A percentile compares a stretch with the other conserved stretches of the same genome.
phyloP scores from a whole-genome alignment of 768 basidiomycete genomes.

The Tylopilus vinaceipallidus region DNA sequence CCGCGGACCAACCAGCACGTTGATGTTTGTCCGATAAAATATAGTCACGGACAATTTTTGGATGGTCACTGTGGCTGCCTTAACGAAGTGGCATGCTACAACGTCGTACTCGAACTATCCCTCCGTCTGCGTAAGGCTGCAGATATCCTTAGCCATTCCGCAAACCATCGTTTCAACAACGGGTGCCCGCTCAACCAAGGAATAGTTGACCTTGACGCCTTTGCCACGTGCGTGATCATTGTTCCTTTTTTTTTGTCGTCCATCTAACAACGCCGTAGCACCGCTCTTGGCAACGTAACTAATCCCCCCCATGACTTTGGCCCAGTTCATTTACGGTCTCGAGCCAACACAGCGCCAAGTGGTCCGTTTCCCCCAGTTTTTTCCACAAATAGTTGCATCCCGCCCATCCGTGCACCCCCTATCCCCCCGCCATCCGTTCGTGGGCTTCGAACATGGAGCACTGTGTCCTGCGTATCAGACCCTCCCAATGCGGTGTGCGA shows the following conservation, averaged over 20 bases:
- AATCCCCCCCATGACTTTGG: slow-evolving; percentile 27
- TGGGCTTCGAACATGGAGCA: slow-evolving; percentile 19
- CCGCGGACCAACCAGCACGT: slow-evolving; percentile 2
- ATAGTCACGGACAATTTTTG: slow-evolving; percentile 9
- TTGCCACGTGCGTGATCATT: slow-evolving; percentile 45
- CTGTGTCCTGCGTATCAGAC: slow-evolving; percentile 18
- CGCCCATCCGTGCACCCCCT: slow-evolving; percentile 21
- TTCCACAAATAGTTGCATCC: slow-evolving; percentile 11
- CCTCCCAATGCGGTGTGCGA: slow-evolving; percentile 43
- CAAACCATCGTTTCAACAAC: slow-evolving; percentile 35
- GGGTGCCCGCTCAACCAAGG: slow-evolving; percentile 41
- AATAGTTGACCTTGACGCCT: slow-evolving; percentile 49
- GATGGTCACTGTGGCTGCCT: slow-evolving; percentile 57
- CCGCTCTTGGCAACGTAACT: slow-evolving; percentile 38
- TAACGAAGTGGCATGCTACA: slow-evolving; percentile 52
- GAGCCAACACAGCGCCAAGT: slow-evolving; percentile 12
- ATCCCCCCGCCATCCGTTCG: slow-evolving; percentile 17
- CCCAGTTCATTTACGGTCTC: slow-evolving; percentile 9
- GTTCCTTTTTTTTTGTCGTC: background rate
- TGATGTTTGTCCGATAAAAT: slow-evolving; percentile 13
- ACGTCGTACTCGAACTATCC: slow-evolving; percentile 62
- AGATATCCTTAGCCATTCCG: slow-evolving; percentile 50
- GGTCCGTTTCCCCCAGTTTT: slow-evolving; percentile 6
- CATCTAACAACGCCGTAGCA: slow-evolving; percentile 31
- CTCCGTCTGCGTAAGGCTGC: slow-evolving; percentile 59